These are phyloP conservation scores for Cucurbita argyrosperma DNA, from an alignment of 306 rosid species.

Conservation along the genomic window DNA sequence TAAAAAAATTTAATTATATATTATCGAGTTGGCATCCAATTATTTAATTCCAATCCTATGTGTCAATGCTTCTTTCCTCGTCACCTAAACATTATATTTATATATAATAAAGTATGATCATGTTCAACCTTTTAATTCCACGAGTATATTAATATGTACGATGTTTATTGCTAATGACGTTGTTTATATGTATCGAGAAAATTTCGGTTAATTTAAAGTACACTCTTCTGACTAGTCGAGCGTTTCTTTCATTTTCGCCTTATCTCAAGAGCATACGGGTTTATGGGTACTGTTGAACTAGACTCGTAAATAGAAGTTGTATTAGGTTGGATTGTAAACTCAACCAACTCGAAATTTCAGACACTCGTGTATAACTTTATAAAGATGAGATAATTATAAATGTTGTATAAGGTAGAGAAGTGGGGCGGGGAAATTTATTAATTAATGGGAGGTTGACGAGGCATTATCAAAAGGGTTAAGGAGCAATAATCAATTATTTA, in stretches of 20 bases:
- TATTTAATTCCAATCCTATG: background rate
- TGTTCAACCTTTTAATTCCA: background rate
- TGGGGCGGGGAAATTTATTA: background rate
- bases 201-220: too few species aligned
- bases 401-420: background rate
- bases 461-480: constrained; percentile 60
- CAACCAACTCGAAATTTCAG: too few species aligned
- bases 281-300: too few species aligned
- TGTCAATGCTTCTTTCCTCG: background rate
- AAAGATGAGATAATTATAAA: background rate
- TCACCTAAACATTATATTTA: background rate
- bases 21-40: background rate
- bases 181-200: too few species aligned
- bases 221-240: too few species aligned
- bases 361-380: too few species aligned
- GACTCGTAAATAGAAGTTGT: too few species aligned
- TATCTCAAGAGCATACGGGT: too few species aligned
- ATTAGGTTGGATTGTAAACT: too few species aligned
- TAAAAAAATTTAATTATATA: too few species aligned
- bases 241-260: too few species aligned
- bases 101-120: background rate
- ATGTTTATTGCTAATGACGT: background rate
- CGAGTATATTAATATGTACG: too few species aligned
- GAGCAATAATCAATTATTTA: constrained; percentile 40
- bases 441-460: constrained; percentile 34